These are phyloP conservation scores for Cenchrus fungigraminus DNA, from an alignment of 176 grass and related monocot genomes.

Conservation along the genomic window DNA sequence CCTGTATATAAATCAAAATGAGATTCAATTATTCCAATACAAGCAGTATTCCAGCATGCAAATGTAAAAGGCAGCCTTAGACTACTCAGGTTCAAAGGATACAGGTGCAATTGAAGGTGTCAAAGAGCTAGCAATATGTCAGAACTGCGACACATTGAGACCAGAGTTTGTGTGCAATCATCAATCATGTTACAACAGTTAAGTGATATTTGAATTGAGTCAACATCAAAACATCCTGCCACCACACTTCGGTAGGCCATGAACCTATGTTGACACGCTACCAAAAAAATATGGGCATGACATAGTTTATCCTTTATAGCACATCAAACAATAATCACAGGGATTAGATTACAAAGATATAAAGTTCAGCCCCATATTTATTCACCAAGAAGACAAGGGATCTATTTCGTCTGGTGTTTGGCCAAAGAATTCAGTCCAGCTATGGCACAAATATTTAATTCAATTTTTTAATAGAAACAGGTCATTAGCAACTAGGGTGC, in stretches of 20 bases:
- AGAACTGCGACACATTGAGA: background rate
- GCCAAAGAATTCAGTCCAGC: conserved; percentile 20
- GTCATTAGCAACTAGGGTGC: background rate
- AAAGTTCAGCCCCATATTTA: background rate
- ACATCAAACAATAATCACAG: conserved; percentile 7
- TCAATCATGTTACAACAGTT: background rate
- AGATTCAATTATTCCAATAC: background rate
- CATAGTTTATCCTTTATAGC: conserved; percentile 5
- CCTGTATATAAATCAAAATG: conserved; percentile 54
- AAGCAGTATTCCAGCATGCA: background rate
- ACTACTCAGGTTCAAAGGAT: background rate
- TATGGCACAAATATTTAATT: conserved; percentile 7
- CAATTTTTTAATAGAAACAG: background rate
- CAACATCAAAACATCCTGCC: background rate
- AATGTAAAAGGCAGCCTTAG: background rate
- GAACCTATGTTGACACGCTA: background rate
- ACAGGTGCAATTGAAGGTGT: background rate
- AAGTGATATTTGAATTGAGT: background rate
- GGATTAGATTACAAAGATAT: background rate
- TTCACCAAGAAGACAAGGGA: conserved; percentile 8
- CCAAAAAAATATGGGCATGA: background rate
- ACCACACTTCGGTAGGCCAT: background rate
- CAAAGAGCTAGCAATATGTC: background rate
- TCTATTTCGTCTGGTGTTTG: conserved; percentile 14
- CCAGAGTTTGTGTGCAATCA: background rate